phyloP scores from a whole-genome alignment of 2,329 filamentous ascomycete species.

The Botrytis paeoniae region DNA sequence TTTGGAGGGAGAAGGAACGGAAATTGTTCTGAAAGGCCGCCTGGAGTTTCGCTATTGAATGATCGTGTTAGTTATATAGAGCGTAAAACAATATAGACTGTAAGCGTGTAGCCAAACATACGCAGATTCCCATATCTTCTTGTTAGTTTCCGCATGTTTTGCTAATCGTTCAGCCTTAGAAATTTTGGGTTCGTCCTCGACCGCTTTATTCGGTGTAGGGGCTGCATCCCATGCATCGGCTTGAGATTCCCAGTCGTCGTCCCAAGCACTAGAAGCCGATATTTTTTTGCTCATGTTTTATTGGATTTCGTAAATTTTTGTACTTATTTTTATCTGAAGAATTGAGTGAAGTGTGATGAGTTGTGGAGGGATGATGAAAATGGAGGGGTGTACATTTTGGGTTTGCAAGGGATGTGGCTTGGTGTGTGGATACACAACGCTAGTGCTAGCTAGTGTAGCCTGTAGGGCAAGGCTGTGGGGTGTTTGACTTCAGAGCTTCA shows the following conservation, averaged over 20 bases:
- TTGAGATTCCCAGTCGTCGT: conserved; percentile 79
- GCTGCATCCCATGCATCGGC: conserved; percentile 56
- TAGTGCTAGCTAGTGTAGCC: neutral
- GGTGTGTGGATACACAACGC: neutral
- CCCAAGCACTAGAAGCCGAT: conserved; percentile 75
- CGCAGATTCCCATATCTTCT: conserved; percentile 86
- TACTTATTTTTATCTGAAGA: neutral
- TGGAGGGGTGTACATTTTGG: conserved; percentile 13
- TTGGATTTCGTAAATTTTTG: neutral
- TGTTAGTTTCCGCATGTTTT: conserved; percentile 78
- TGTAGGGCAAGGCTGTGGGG: conserved; percentile 7
- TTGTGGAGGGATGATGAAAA: neutral
- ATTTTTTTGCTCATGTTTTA: conserved; percentile 40
- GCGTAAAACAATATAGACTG: neutral
- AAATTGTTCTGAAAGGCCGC: conserved; percentile 63
- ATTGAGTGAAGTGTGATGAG: conserved; percentile 5
- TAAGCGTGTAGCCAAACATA: conserved; percentile 44
- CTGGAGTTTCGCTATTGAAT: conserved; percentile 56
- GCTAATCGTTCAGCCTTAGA: conserved; percentile 75
- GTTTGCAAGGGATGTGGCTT: conserved; percentile 3
- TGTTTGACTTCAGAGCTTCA: neutral
- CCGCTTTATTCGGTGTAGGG: conserved; percentile 23
- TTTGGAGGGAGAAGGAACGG: conserved; percentile 52
- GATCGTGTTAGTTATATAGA: neutral
- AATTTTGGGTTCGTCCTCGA: conserved; percentile 41